Evolutionary conservation across 257 asterid genomes (phyloP).

Genomic region (Penstemon newberryi): DNA sequence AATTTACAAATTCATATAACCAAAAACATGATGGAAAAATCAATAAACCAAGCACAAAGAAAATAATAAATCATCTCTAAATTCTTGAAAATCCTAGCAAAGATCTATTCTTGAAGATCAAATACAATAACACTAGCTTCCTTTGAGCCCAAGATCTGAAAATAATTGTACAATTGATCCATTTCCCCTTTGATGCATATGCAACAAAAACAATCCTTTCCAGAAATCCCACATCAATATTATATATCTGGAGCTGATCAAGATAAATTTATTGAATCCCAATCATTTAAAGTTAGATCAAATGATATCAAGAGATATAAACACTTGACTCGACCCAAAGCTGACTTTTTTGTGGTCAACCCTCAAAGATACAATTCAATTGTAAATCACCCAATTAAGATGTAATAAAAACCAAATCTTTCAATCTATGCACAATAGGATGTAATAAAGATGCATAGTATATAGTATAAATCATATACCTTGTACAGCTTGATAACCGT

Average conservation of each 20-base stretch:
- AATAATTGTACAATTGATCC: slow-evolving; percentile 9
- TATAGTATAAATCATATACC: slow-evolving; percentile 35
- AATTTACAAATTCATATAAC: background rate
- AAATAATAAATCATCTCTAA: slow-evolving; percentile 18
- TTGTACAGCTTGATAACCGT: slow-evolving; percentile 83
- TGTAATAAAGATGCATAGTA: background rate
- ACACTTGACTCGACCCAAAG: slow-evolving; percentile 2
- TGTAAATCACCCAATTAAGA: background rate
- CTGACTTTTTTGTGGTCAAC: background rate
- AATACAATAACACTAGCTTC: slow-evolving; percentile 4
- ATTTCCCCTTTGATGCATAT: background rate
- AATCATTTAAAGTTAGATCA: slow-evolving; percentile 14
- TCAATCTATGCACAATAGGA: background rate
- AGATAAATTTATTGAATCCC: slow-evolving; percentile 11
- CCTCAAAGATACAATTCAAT: background rate
- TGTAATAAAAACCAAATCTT: slow-evolving; percentile 4
- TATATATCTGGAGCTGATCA: slow-evolving; percentile 21
- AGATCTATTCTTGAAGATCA: slow-evolving; percentile 23
- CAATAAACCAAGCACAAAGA: background rate
- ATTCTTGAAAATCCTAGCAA: background rate
- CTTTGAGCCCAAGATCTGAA: slow-evolving; percentile 16
- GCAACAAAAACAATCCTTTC: background rate
- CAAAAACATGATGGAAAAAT: background rate
- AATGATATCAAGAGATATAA: background rate
- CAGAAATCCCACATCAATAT: slow-evolving; percentile 6